Evolutionary conservation across 2,329 filamentous ascomycete species (phyloP).

Genomic region (Dryadomyces quercus-mongolicae): DNA sequence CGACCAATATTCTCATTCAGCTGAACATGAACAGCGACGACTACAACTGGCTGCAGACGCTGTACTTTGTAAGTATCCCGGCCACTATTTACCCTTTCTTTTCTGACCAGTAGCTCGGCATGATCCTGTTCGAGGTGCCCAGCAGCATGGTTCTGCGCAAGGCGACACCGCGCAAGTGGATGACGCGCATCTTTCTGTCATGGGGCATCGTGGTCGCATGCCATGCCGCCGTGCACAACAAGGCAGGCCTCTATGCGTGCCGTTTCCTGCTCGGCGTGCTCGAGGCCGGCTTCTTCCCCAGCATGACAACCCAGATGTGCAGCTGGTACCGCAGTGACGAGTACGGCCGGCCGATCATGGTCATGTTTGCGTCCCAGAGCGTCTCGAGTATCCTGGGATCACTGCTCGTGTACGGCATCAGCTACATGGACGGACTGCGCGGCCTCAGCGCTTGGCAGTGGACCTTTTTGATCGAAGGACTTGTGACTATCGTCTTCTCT

Average conservation of each 20-base stretch:
- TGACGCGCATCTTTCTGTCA: conserved; percentile 24
- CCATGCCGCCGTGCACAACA: conserved; percentile 30
- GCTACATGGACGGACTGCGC: conserved; percentile 6
- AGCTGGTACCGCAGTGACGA: conserved; percentile 10
- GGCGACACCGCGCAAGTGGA: conserved; percentile 35
- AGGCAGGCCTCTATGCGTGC: conserved; percentile 31
- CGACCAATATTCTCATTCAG: conserved; percentile 7
- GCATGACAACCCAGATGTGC: conserved; percentile 5
- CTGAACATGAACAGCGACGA: conserved; percentile 7
- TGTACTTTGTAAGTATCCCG: conserved; percentile 4
- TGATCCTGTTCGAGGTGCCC: conserved; percentile 29
- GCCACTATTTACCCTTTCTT: neutral
- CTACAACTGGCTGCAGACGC: conserved; percentile 10
- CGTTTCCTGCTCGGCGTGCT: conserved; percentile 24
- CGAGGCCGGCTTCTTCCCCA: conserved; percentile 9
- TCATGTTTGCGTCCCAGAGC: conserved; percentile 6
- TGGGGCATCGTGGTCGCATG: conserved; percentile 28
- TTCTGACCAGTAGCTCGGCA: conserved; percentile 3
- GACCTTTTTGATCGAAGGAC: conserved; percentile 7
- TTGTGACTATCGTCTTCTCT: conserved; percentile 5
- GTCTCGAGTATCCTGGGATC: conserved; percentile 6
- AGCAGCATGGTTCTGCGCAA: conserved; percentile 42
- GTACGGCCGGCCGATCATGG: conserved; percentile 5
- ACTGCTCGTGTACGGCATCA: conserved; percentile 5
- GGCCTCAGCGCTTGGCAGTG: conserved; percentile 9